Evolutionary conservation across 129 eudicot genomes (phyloP), one percentile per base, ranked within the genome.

Genomic region (Helichrysum umbraculigerum): DNA sequence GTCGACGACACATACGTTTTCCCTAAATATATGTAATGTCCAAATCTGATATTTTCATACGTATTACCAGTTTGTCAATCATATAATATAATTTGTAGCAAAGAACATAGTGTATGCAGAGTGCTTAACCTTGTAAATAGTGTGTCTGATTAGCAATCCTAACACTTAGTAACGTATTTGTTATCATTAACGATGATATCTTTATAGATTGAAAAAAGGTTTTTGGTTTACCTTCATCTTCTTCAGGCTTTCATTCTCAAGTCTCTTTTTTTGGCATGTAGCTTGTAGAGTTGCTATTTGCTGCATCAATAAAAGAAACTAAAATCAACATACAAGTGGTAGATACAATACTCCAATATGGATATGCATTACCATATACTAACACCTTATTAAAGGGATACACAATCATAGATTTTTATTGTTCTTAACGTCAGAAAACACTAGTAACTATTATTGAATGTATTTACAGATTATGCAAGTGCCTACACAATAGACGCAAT

Each of bases 201-300:
- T 2, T 32, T 32, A 32, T 32, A 32, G 3, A 2, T 32, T 32
- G 4, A 2, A 32, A 0, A 0, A 32, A 32, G 34, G 34, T 32
- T 32, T 32, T 32, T 15, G 28, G 28, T 66, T 78, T 82, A 82
- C 86, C 86, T 82, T 82, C 70, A 82, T 82, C 65, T 77, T 73
- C 76, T 82, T 82, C 32, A 82, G 20, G 52, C 79, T 72, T 62
- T 78, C 86, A 30, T 82, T 82, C 65, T 78, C 86, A 44, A 3
- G 34, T 73, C 79, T 77, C 30, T 73, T 75, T 73, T 77, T 20
- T 61, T 67, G 62, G 42, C 62, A 73, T 66, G 76, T 67, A 12
- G 52, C 82, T 66, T 74, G 79, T 59, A 82, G 35, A 56, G 70
- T 67, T 47, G 56, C 82, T 73, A 82, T 35, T 82, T 82, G 82